A percentile compares a stretch with the other conserved stretches of the same genome.
These are phyloP conservation scores for Kodamaea kakaduensis DNA, from an alignment of 805 yeast species.

Conservation along the genomic window DNA sequence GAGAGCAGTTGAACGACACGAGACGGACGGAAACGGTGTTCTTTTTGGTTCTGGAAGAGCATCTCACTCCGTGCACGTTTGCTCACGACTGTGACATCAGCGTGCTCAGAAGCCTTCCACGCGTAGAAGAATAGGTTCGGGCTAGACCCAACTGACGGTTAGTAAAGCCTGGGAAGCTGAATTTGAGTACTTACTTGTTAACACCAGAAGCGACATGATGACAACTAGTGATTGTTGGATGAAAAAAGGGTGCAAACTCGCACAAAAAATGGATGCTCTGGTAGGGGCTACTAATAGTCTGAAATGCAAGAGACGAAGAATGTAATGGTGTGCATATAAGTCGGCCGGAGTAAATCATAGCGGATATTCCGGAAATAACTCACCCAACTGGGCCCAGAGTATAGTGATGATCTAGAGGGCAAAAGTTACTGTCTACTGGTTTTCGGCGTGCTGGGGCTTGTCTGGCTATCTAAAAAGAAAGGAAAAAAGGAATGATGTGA, in stretches of 20 bases:
- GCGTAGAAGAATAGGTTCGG: slow-evolving; percentile 58
- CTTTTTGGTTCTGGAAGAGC: slow-evolving; percentile 9
- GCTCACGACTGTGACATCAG: slow-evolving; percentile 38
- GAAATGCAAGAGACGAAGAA: too few species aligned
- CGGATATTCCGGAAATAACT: too few species aligned
- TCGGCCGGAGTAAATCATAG: too few species aligned
- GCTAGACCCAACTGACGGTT: slow-evolving; percentile 45
- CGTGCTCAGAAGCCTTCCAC: slow-evolving; percentile 47
- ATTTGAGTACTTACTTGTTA: background rate
- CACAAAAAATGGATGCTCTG: background rate
- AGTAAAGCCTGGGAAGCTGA: slow-evolving; percentile 1
- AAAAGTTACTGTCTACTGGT: too few species aligned
- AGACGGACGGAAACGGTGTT: slow-evolving; percentile 16
- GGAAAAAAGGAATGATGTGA: too few species aligned
- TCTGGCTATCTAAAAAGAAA: too few species aligned
- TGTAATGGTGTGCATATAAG: too few species aligned
- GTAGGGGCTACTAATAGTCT: background rate
- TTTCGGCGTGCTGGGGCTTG: too few species aligned
- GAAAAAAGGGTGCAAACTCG: slow-evolving; percentile 2
- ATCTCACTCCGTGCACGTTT: slow-evolving; percentile 20
- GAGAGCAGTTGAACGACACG: slow-evolving; percentile 12
- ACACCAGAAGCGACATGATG: slow-evolving; percentile 3
- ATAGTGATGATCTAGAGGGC: too few species aligned
- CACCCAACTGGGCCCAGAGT: too few species aligned
- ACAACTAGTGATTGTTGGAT: background rate